These are phyloP conservation scores for Clarireedia sp. DNA, from an alignment of 2,329 filamentous ascomycete species.

Conservation along the genomic window DNA sequence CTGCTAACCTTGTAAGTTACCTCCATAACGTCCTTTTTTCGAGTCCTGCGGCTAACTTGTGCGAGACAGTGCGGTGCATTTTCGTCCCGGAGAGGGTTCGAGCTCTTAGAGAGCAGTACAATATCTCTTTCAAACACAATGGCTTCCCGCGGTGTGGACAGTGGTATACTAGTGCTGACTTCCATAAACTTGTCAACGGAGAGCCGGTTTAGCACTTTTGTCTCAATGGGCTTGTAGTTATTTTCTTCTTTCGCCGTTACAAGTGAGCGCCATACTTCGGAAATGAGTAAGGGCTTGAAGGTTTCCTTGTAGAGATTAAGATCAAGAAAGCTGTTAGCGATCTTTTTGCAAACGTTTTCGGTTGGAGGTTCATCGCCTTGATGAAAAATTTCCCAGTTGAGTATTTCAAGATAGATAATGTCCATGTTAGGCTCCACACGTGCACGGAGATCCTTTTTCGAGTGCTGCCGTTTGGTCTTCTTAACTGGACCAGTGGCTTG, in stretches of 20 bases:
- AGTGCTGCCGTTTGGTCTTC: slow-evolving; percentile 72
- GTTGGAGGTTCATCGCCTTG: slow-evolving; percentile 77
- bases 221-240: slow-evolving; percentile 70
- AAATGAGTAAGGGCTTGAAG: slow-evolving; percentile 81
- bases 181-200: slow-evolving; percentile 91
- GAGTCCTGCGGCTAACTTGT: slow-evolving; percentile 69
- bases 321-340: slow-evolving; percentile 70
- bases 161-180: slow-evolving; percentile 74
- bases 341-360: slow-evolving; percentile 62
- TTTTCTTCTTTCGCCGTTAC: slow-evolving; percentile 84
- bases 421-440: slow-evolving; percentile 85
- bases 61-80: slow-evolving; percentile 75
- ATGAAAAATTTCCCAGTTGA: slow-evolving; percentile 94
- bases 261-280: slow-evolving; percentile 94
- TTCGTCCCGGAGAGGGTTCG: slow-evolving; percentile 59
- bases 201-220: slow-evolving; percentile 80
- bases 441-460: slow-evolving; percentile 88
- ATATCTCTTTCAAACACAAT: slow-evolving; percentile 79
- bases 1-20: slow-evolving; percentile 78
- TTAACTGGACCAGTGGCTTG: slow-evolving; percentile 64
- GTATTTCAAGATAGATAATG: slow-evolving; percentile 72
- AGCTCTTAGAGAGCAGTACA: slow-evolving; percentile 69
- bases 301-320: slow-evolving; percentile 77
- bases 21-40: slow-evolving; percentile 75
- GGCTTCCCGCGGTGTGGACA: slow-evolving; percentile 61